Percentiles rank a stretch among this genome's conserved stretches.
Evolutionary conservation across 192 early-diverging fungal species (phyloP).

Genomic region (Backusella luteola): DNA sequence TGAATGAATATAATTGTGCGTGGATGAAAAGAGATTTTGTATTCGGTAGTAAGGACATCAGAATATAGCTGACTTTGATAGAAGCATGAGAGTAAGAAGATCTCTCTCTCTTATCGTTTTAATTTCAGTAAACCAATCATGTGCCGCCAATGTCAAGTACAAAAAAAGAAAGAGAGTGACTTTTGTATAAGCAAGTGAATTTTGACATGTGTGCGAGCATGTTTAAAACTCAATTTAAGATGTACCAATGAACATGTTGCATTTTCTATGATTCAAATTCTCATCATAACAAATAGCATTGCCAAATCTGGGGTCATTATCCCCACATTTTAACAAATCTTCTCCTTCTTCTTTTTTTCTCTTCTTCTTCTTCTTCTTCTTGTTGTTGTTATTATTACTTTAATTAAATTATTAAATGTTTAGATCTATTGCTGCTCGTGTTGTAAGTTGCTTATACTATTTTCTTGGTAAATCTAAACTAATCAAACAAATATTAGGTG

Average conservation of each 20-base stretch:
- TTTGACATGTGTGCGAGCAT: not conserved
- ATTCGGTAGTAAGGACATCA: no score
- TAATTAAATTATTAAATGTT: conserved; percentile 3
- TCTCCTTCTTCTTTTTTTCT: not conserved
- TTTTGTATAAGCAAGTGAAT: not conserved
- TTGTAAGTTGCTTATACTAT: conserved; percentile 1
- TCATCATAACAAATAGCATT: conserved; percentile 1
- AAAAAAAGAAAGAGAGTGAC: not conserved
- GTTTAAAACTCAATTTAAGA: conserved; percentile 9
- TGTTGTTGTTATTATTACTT: not conserved
- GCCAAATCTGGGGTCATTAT: not conserved
- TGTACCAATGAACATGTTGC: not conserved
- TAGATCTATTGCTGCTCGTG: conserved; percentile 12
- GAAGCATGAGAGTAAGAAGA: no score
- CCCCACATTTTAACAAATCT: not conserved
- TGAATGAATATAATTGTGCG: no score
- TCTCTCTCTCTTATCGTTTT: no score
- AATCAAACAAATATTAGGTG: not conserved
- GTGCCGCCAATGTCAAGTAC: no score
- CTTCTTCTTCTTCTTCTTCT: not conserved
- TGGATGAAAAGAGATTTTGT: no score
- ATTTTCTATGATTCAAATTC: conserved; percentile 17
- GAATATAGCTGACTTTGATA: no score
- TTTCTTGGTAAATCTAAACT: not conserved
- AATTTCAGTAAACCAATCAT: no score